A percentile compares a stretch with the other conserved stretches of the same genome.
Evolutionary conservation across 2,329 filamentous ascomycete species (phyloP).

Genomic region (Ophiostoma australiae): DNA sequence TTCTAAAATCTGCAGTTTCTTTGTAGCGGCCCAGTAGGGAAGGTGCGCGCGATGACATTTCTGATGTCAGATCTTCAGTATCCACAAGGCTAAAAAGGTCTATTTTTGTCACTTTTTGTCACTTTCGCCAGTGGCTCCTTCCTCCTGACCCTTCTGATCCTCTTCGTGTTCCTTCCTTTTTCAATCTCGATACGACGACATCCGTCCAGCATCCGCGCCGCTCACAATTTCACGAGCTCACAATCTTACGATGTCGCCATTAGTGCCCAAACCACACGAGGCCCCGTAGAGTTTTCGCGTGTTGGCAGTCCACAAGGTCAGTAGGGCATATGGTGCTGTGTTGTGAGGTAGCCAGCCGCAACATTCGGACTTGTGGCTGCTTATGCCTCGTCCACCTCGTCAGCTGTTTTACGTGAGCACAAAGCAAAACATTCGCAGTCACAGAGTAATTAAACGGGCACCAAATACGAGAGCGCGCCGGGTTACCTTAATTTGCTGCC

Average conservation of each 20-base stretch:
- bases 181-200: background rate
- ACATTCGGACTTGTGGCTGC: background rate
- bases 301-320: background rate
- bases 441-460: background rate
- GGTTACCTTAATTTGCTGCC: background rate
- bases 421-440: no score
- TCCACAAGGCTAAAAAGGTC: background rate
- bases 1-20: background rate
- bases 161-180: background rate
- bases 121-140: background rate
- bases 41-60: background rate
- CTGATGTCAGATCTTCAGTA: slow-evolving; percentile 4
- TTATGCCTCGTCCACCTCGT: background rate
- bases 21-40: background rate
- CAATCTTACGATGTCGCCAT: background rate
- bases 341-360: background rate
- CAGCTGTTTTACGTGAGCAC: no score
- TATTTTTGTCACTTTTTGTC: slow-evolving; percentile 7
- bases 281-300: background rate
- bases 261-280: background rate
- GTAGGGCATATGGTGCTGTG: background rate
- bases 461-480: background rate
- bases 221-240: slow-evolving; percentile 8
- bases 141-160: background rate
- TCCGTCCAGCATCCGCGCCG: background rate